These are phyloP conservation scores for Henckelia pumila DNA, from an alignment of 257 asterid species.

Conservation along the genomic window DNA sequence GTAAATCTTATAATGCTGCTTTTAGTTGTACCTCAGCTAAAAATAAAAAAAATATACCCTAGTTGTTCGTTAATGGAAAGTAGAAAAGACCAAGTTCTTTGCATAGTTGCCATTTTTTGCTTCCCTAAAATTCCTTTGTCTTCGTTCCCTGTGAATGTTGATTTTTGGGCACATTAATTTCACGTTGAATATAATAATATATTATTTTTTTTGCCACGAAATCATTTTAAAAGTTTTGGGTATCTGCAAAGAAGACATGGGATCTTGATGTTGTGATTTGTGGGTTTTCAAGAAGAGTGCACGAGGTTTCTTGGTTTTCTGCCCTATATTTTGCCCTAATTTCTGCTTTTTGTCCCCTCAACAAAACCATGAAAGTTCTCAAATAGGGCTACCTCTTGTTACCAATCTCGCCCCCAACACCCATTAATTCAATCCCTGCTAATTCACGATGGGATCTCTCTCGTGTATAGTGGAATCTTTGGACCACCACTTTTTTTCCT, in stretches of 20 bases:
- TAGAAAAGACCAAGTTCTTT: conserved; percentile 19
- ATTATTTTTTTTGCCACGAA: background rate
- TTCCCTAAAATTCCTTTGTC: conserved; percentile 38
- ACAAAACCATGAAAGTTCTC: conserved; percentile 87
- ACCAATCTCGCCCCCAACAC: conserved; percentile 38
- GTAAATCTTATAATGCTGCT: conserved; percentile 23
- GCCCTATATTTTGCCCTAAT: conserved; percentile 58
- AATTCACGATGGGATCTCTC: conserved; percentile 61
- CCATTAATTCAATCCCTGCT: conserved; percentile 27
- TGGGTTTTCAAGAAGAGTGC: conserved; percentile 28
- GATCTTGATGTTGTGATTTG: background rate
- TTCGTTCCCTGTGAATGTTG: conserved; percentile 14
- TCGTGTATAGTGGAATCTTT: conserved; percentile 59
- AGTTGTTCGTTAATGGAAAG: conserved; percentile 29
- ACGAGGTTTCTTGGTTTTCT: conserved; percentile 42
- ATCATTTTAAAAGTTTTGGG: background rate
- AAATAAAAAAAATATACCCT: background rate
- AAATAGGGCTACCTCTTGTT: conserved; percentile 38
- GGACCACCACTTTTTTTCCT: conserved; percentile 39
- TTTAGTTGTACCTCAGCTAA: conserved; percentile 19
- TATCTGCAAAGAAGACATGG: background rate
- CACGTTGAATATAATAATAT: background rate
- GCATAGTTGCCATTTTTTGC: conserved; percentile 27
- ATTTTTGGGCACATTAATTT: background rate
- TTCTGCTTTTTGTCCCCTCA: conserved; percentile 81